Percentiles rank a stretch among this genome's conserved stretches.
Conservation (phyloP, 345 rosid genomes). For the Lepidium didymum region DNA sequence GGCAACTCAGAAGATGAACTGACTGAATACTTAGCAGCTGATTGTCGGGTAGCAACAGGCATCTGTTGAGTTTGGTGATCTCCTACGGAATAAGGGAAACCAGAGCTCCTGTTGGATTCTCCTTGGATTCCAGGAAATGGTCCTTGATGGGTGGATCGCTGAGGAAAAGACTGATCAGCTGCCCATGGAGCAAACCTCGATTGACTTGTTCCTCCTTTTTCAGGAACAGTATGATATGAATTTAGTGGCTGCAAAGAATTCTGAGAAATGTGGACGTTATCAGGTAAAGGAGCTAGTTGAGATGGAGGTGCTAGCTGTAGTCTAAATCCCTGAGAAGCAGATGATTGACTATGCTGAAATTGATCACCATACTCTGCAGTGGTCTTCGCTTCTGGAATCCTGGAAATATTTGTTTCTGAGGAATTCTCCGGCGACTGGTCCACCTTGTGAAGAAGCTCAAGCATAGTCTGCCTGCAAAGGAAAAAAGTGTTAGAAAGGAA, state of each 20-base stretch:
- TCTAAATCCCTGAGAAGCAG: conserved; percentile 69
- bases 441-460: conserved; percentile 89
- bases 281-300: conserved; percentile 40
- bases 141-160: conserved; percentile 39
- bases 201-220: conserved; percentile 36
- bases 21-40: conserved; percentile 22
- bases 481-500: background rate
- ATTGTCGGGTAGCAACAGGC: conserved; percentile 33
- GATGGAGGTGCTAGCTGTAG: conserved; percentile 83
- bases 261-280: conserved; percentile 33
- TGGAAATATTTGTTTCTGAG: conserved; percentile 36
- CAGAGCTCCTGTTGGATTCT: conserved; percentile 34
- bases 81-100: conserved; percentile 44
- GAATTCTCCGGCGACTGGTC: conserved; percentile 51
- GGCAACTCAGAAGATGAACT: conserved; percentile 35
- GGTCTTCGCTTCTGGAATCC: conserved; percentile 41
- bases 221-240: conserved; percentile 30
- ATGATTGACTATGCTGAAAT: conserved; percentile 43
- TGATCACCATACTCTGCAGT: conserved; percentile 56
- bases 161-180: conserved; percentile 35
- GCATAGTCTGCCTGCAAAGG: conserved; percentile 69
- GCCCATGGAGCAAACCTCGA: conserved; percentile 40
- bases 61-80: conserved; percentile 37
- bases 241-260: conserved; percentile 29
- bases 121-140: conserved; percentile 32